Conservation (phyloP, 2,329 filamentous ascomycete species). For the Paecilomyces sp. region DNA sequence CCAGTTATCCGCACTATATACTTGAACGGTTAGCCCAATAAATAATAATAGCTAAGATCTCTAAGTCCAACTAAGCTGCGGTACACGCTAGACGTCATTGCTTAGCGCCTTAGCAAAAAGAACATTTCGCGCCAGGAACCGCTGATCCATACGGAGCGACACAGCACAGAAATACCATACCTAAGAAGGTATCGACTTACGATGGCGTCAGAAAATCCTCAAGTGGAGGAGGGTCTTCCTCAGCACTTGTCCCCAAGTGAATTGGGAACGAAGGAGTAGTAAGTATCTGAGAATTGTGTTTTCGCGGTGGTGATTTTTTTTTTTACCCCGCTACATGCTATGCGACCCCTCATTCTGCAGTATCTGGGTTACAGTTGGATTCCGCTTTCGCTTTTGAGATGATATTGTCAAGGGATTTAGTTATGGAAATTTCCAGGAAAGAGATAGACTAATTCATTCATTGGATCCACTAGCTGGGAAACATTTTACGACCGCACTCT, state of each 20-base stretch:
- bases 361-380: neutral
- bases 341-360: neutral
- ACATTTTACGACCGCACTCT: slow-evolving; percentile 39
- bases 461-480: slow-evolving; percentile 55
- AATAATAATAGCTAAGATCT: no score
- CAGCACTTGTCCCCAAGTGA: slow-evolving; percentile 66
- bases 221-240: slow-evolving; percentile 39
- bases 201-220: slow-evolving; percentile 3
- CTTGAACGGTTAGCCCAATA: no score
- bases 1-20: no score
- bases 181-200: neutral
- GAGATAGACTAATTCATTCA: neutral
- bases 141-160: neutral
- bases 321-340: neutral
- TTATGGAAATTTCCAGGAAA: no score
- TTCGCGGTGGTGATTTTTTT: neutral
- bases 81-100: neutral
- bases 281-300: slow-evolving; percentile 26
- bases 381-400: neutral
- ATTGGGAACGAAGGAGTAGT: slow-evolving; percentile 91
- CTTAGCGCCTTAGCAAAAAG: neutral
- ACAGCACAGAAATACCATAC: neutral
- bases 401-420: neutral
- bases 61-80: neutral
- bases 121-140: neutral